A percentile compares a stretch with the other conserved stretches of the same genome.
These are phyloP conservation scores for Pseudomassariella vexata DNA, from an alignment of 2,329 filamentous ascomycete species.

Conservation along the genomic window DNA sequence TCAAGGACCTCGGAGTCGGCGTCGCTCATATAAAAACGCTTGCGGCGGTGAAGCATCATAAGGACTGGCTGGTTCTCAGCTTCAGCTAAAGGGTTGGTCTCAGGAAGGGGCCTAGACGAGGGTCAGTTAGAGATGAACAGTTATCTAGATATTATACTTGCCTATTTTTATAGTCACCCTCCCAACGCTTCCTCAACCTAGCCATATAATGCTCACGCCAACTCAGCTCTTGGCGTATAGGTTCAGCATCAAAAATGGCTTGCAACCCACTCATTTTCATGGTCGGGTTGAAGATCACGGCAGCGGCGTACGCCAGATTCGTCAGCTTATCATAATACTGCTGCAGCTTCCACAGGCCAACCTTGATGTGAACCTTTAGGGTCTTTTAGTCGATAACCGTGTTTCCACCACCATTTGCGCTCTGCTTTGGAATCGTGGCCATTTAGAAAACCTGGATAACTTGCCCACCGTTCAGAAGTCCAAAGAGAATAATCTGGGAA, in stretches of 20 bases:
- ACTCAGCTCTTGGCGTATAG: constrained; percentile 1
- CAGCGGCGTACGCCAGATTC: constrained; percentile 1
- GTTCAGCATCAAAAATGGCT: constrained; percentile 4
- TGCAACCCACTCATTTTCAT: constrained; percentile 2
- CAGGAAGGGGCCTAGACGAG: not conserved
- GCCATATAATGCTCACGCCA: constrained; percentile 1
- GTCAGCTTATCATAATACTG: constrained; percentile 2
- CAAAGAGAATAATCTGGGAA: no score
- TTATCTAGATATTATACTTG: not conserved
- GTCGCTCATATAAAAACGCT: constrained; percentile 1
- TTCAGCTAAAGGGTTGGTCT: not conserved
- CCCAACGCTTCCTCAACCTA: constrained; percentile 2
- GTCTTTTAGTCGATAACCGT: no score
- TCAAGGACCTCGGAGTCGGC: not conserved
- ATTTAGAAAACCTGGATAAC: no score
- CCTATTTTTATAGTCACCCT: not conserved
- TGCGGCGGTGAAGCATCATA: constrained; percentile 1
- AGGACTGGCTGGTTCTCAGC: constrained; percentile 1
- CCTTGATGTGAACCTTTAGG: constrained; percentile 3
- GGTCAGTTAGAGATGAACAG: constrained; percentile 3
- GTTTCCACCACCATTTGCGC: no score
- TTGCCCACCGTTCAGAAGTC: no score
- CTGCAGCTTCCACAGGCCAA: constrained; percentile 2
- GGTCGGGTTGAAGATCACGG: constrained; percentile 1
- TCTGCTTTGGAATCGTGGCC: no score